Conservation (phyloP, 1,284 basidiomycete genomes). For the Rhodotorula glutinis region DNA sequence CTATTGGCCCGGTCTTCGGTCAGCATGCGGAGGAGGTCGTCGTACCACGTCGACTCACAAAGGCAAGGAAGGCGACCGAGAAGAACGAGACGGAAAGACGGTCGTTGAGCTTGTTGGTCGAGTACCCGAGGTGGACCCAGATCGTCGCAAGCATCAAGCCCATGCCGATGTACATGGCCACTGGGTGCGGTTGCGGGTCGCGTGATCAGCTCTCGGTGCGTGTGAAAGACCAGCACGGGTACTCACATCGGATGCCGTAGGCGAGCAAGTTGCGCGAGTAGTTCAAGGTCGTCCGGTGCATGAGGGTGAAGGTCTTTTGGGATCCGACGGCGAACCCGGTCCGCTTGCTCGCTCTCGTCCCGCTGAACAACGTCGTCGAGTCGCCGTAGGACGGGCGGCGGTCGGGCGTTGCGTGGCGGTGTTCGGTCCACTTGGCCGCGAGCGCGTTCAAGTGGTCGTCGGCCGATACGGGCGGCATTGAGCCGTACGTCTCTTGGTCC, state of each 20-base stretch:
- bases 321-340: not conserved
- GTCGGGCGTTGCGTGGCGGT: not conserved
- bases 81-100: conserved; percentile 44
- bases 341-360: too few relatives aligned
- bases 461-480: not conserved
- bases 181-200: not conserved
- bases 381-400: not conserved
- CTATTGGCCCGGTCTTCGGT: too few relatives aligned
- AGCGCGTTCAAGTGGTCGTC: conserved; percentile 4
- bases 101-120: conserved; percentile 48
- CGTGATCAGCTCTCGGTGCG: not conserved
- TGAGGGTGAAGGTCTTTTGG: conserved; percentile 30
- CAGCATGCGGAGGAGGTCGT: too few relatives aligned
- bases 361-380: not conserved
- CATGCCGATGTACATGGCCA: conserved; percentile 58
- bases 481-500: not conserved
- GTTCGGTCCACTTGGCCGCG: conserved; percentile 1
- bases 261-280: conserved; percentile 56
- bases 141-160: conserved; percentile 25
- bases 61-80: conserved; percentile 59
- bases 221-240: too few relatives aligned
- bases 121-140: conserved; percentile 57
- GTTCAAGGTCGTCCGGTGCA: conserved; percentile 40
- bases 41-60: conserved; percentile 47
- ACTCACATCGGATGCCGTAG: conserved; percentile 56